Evolutionary conservation across 768 basidiomycete genomes (phyloP).

Genomic region (Dentipellis sp.): DNA sequence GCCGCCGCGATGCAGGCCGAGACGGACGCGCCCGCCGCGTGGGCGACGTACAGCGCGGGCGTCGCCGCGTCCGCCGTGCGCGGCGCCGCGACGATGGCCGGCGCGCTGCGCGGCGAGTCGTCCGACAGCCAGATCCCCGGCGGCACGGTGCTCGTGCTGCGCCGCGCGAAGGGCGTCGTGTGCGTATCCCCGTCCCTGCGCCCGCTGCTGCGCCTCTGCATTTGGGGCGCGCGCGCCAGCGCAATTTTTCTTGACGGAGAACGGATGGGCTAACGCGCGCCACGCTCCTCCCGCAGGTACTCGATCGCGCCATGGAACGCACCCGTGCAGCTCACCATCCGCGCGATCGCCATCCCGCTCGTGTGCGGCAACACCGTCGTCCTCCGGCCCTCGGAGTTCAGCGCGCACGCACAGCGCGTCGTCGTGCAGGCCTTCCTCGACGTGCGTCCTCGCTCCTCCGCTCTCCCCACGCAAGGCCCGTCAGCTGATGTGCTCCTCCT

Average conservation of each 20-base stretch:
- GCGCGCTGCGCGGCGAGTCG: constrained; percentile 33
- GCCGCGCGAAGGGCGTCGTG: constrained; percentile 45
- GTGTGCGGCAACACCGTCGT: constrained; percentile 51
- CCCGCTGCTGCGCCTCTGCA: background rate
- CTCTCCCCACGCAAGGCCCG: background rate
- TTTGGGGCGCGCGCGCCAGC: background rate
- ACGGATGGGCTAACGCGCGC: background rate
- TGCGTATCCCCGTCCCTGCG: no score
- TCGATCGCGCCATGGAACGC: constrained; percentile 52
- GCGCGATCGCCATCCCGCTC: constrained; percentile 36
- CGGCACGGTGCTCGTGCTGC: constrained; percentile 32
- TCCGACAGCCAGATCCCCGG: constrained; percentile 36
- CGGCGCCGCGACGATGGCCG: constrained; percentile 25
- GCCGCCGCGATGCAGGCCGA: background rate
- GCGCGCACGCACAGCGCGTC: constrained; percentile 37
- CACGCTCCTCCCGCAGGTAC: constrained; percentile 24
- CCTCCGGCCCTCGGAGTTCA: constrained; percentile 41
- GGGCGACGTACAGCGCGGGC: constrained; percentile 18
- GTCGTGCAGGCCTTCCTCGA: constrained; percentile 2
- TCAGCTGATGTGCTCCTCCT: background rate
- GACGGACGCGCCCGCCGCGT: background rate
- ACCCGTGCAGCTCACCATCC: constrained; percentile 33
- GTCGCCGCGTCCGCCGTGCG: constrained; percentile 20
- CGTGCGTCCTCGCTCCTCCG: background rate
- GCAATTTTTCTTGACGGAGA: background rate